Base-by-base conservation (phyloP, 805 yeast genomes). In the Starmerella scarabaei region DNA sequence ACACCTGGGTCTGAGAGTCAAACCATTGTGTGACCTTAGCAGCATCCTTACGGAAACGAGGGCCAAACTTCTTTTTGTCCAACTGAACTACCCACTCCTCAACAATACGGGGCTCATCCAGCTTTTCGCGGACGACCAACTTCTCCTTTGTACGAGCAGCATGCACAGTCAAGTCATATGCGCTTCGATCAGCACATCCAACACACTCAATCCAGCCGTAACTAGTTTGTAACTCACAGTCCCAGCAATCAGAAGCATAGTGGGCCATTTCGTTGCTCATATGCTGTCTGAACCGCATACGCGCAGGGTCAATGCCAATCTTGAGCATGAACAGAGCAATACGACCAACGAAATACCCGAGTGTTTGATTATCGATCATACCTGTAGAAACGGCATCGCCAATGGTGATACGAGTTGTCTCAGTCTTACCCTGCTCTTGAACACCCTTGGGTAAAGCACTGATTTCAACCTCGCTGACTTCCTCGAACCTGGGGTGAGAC, bases 161-260 rank as follows among this genome's bases (percentile, higher is more conserved):
- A 61, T 91, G 99, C 46, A 93, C 98, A 36, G 88, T 73, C 63
- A 91, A 74, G 67, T 91, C 99, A 60, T 84, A 91, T 31, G 99
- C 99, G 34, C 94, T 82, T 69, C 99, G 77, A 67, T 91, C 99
- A 50, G 99, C 99, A 69, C 97, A 91, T 53, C 99, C 99, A 60
- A 91, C 96, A 77, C 98, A 93, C 69, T 91, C 99, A 55, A 91
- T 82, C 99, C 99, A 91, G 55, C 99, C 99, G 56, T 84, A 91
- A 26, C 95, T 83, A 32, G 95, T 78, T 54, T 81, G 77, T 56
- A 91, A 71, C 69, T 91, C 99, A 50, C 94, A 96, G 67, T 91
- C 99, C 99, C 99, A 91, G 71, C 99, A 91, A 67, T 91, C 99
- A 52, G 93, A 77, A 45, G 98, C 98, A 63, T 91, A 91, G 64